Evolutionary conservation across 108 stramenopile genomes (phyloP).

Genomic region (Nannochloropsis salina): DNA sequence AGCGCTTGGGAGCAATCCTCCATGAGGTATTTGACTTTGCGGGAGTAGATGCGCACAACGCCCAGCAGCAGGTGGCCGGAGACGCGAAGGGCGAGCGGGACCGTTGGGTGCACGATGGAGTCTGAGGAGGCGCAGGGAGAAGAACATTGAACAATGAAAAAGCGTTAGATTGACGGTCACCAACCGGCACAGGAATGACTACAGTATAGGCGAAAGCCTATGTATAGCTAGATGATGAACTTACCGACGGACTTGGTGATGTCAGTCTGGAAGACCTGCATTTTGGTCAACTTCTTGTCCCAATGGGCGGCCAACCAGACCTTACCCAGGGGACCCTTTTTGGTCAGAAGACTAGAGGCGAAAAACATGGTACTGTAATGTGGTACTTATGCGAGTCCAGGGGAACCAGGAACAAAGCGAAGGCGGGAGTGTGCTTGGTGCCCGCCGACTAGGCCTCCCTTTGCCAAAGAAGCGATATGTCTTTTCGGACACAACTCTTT

Average conservation of each 20-base stretch:
- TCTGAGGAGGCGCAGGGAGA: slow-evolving; percentile 37
- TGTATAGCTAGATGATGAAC: neutral
- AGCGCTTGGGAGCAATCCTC: slow-evolving; percentile 96
- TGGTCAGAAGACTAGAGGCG: slow-evolving; percentile 95
- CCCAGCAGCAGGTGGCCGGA: slow-evolving; percentile 91
- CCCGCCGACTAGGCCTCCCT: neutral
- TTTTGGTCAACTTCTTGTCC: slow-evolving; percentile 94
- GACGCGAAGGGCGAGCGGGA: slow-evolving; percentile 91
- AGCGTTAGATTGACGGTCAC: neutral
- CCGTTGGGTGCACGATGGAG: slow-evolving; percentile 84
- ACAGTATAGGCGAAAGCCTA: too few species aligned
- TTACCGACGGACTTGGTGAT: slow-evolving; percentile 73
- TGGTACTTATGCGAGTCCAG: neutral
- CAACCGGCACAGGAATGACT: too few species aligned
- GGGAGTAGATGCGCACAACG: slow-evolving; percentile 92
- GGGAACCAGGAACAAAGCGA: neutral
- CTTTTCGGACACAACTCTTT: too few species aligned
- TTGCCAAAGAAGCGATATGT: neutral
- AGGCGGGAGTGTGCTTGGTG: neutral
- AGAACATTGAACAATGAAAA: neutral
- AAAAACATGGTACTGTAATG: slow-evolving; percentile 83
- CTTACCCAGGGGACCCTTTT: slow-evolving; percentile 95
- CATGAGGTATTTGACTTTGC: slow-evolving; percentile 79
- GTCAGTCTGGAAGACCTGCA: slow-evolving; percentile 90
- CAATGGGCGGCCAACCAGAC: slow-evolving; percentile 99